These are phyloP conservation scores for Strobilomyces confusus DNA, from an alignment of 768 basidiomycete genomes.

Conservation along the genomic window DNA sequence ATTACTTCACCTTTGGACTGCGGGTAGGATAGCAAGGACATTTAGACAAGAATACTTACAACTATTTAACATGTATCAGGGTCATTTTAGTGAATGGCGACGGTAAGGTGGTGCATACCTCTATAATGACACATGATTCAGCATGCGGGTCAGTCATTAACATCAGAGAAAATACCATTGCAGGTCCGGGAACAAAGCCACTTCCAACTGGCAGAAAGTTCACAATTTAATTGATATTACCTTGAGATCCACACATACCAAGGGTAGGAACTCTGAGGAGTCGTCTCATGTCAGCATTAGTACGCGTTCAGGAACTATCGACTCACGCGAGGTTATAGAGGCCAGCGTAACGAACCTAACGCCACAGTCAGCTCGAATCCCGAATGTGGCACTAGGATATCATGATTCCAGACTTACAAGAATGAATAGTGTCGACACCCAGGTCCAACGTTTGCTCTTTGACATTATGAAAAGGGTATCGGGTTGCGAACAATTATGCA, in stretches of 20 bases:
- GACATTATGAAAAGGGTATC: neutral
- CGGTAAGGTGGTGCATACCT: too few species aligned
- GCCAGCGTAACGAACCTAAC: neutral
- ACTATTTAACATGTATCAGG: neutral
- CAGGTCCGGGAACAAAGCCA: too few species aligned
- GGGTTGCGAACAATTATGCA: neutral
- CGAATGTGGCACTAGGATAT: too few species aligned
- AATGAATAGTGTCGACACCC: conserved; percentile 4
- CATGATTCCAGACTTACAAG: neutral
- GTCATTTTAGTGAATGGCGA: too few species aligned
- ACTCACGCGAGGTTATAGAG: conserved; percentile 3
- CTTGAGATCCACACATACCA: neutral
- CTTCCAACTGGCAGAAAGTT: too few species aligned
- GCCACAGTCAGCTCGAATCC: neutral
- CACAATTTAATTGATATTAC: too few species aligned
- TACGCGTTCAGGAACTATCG: neutral
- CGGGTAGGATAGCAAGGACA: neutral
- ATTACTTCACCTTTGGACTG: neutral
- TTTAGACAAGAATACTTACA: neutral
- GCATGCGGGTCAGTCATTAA: too few species aligned
- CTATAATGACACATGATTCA: too few species aligned
- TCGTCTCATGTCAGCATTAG: neutral
- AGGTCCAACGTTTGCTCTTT: conserved; percentile 5
- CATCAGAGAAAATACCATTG: too few species aligned
- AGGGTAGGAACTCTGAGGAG: neutral